phyloP scores from a whole-genome alignment of 148 eudicot species.

The Chenopodium quinoa region DNA sequence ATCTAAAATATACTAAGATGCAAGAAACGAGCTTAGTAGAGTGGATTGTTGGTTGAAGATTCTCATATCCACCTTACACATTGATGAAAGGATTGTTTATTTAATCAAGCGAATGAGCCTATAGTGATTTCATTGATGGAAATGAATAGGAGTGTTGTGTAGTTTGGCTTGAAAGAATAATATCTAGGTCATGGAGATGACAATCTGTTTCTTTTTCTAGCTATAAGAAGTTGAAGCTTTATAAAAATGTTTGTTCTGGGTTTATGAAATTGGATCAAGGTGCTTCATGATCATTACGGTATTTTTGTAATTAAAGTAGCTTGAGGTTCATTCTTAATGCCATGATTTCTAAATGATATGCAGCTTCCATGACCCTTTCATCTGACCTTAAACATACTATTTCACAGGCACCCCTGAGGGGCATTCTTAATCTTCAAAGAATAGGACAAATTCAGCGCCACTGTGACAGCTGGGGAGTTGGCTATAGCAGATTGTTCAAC shows the following conservation, averaged over 20 bases:
- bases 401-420: constrained; percentile 69
- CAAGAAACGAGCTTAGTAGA: background rate
- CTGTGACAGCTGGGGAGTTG: constrained; percentile 35
- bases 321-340: background rate
- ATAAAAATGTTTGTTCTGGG: background rate
- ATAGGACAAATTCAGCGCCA: constrained; percentile 38
- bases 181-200: background rate
- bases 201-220: background rate
- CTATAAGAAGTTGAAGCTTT: background rate
- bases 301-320: background rate
- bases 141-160: background rate
- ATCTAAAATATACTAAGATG: background rate
- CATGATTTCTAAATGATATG: background rate
- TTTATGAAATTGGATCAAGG: background rate
- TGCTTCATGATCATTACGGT: background rate
- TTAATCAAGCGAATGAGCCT: background rate
- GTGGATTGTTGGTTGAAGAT: background rate
- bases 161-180: background rate
- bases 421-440: constrained; percentile 63
- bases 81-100: background rate
- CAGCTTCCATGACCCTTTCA: background rate
- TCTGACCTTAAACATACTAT: constrained; percentile 8
- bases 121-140: background rate
- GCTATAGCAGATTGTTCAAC: constrained; percentile 58
- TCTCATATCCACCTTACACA: background rate